phyloP scores from a whole-genome alignment of 176 grass and related monocot genomes.

The Lolium perenne region DNA sequence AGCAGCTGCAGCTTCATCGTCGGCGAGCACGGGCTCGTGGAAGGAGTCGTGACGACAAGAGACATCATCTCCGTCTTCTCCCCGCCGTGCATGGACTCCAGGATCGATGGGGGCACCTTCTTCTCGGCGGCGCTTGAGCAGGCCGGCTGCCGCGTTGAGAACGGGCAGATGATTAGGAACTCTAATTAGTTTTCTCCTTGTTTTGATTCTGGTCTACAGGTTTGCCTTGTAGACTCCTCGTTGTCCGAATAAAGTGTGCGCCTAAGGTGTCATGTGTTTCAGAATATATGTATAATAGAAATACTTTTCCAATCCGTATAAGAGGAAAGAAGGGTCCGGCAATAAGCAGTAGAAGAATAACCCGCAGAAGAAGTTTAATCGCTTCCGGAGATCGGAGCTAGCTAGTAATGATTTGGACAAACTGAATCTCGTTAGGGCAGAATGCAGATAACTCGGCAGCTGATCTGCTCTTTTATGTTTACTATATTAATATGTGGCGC shows the following conservation, averaged over 20 bases:
- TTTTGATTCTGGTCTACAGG: background rate
- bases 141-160: conserved; percentile 52
- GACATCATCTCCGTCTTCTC: conserved; percentile 69
- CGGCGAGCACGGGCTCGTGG: conserved; percentile 27
- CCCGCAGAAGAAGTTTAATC: too few species aligned
- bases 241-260: too few species aligned
- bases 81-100: conserved; percentile 70
- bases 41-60: conserved; percentile 52
- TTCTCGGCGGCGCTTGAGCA: conserved; percentile 58
- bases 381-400: too few species aligned
- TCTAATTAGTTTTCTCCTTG: too few species aligned
- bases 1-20: conserved; percentile 58
- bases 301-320: too few species aligned
- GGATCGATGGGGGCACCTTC: conserved; percentile 61
- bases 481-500: background rate
- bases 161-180: conserved; percentile 54
- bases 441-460: background rate
- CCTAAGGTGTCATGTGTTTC: too few species aligned
- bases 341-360: too few species aligned
- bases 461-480: background rate
- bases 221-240: background rate
- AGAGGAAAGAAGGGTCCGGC: too few species aligned
- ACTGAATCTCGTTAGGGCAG: conserved; percentile 1
- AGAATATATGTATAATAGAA: too few species aligned
- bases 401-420: background rate